Evolutionary conservation across 257 asterid genomes (phyloP).

Genomic region (Anisodus acutangulus): DNA sequence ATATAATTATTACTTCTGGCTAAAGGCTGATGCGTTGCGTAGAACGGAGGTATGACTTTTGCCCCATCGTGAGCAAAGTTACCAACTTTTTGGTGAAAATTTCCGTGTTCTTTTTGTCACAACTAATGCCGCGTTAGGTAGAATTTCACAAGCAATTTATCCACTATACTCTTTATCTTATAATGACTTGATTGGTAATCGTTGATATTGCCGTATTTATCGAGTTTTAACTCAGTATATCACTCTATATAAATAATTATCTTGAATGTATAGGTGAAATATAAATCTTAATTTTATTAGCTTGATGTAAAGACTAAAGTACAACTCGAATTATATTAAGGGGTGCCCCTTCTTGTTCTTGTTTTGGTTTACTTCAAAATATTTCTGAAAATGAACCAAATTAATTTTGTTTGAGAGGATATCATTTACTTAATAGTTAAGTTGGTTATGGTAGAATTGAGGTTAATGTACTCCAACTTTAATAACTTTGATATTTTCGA

Average conservation of each 20-base stretch:
- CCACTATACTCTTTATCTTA: neutral
- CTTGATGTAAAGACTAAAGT: neutral
- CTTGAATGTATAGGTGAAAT: neutral
- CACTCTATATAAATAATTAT: neutral
- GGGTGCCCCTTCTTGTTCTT: neutral
- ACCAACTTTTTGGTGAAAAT: neutral
- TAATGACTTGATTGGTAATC: neutral
- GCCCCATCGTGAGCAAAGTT: neutral
- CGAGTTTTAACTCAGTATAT: neutral
- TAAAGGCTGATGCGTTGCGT: conserved; percentile 13
- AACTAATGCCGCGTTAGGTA: neutral
- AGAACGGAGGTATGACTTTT: neutral
- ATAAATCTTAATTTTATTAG: neutral
- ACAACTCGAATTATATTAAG: no score
- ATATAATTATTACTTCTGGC: neutral
- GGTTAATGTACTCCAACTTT: no score
- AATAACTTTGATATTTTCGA: no score
- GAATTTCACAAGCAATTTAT: neutral
- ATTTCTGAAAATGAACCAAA: neutral
- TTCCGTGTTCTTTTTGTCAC: neutral
- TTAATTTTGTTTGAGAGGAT: neutral
- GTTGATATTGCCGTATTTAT: neutral
- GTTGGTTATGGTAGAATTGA: neutral
- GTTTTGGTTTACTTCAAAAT: neutral
- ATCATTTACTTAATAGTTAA: neutral